Evolutionary conservation across 2,329 filamentous ascomycete species (phyloP).

Genomic region (Claviceps pazoutovae): DNA sequence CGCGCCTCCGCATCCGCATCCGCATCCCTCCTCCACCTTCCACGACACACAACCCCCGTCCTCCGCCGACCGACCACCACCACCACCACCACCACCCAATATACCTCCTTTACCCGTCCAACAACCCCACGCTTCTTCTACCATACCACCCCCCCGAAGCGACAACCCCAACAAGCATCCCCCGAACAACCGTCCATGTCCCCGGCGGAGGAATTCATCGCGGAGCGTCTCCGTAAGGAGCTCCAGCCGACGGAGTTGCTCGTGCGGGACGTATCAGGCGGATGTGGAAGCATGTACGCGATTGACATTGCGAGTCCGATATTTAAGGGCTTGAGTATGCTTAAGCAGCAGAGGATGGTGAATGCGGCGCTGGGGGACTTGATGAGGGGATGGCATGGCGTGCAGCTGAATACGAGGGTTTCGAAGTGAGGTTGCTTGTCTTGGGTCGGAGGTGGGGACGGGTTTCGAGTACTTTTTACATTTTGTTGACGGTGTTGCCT

Average conservation of each 20-base stretch:
- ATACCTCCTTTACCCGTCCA: too few relatives aligned
- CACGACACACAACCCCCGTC: background rate
- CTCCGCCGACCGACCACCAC: background rate
- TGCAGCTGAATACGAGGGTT: constrained; percentile 61
- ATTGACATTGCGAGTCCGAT: constrained; percentile 60
- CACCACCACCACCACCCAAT: background rate
- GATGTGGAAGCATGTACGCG: constrained; percentile 78
- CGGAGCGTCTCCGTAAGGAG: constrained; percentile 35
- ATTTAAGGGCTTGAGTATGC: constrained; percentile 56
- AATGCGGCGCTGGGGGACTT: constrained; percentile 61
- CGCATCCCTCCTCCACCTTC: background rate
- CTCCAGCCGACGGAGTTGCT: constrained; percentile 38
- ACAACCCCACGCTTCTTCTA: background rate
- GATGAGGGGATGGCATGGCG: constrained; percentile 70
- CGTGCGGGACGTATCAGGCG: constrained; percentile 70
- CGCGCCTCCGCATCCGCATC: background rate
- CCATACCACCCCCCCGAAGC: background rate
- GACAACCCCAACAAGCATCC: background rate
- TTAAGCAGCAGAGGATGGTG: constrained; percentile 74
- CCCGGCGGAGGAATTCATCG: constrained; percentile 45
- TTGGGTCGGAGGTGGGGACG: too few relatives aligned
- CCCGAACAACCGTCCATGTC: constrained; percentile 15
- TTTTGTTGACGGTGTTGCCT: too few relatives aligned
- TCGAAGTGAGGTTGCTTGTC: constrained; percentile 8
- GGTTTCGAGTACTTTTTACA: too few relatives aligned